These are phyloP conservation scores for Udeniomyces megalosporus DNA, from an alignment of 768 basidiomycete species.

Conservation along the genomic window DNA sequence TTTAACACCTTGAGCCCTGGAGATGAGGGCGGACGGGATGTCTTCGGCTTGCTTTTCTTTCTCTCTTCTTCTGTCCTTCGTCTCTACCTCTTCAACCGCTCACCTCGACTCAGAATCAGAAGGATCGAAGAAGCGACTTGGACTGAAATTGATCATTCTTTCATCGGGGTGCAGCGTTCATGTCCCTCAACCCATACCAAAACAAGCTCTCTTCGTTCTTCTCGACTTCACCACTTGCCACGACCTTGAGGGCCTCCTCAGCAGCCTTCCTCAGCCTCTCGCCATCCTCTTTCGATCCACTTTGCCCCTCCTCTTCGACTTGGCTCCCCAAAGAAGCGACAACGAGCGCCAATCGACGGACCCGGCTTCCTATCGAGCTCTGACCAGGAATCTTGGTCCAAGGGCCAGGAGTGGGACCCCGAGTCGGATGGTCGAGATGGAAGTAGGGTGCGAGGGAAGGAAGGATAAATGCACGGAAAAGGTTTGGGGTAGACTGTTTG, in stretches of 20 bases:
- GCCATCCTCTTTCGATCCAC: conserved; percentile 18
- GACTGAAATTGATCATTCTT: no score
- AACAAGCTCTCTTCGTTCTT: neutral
- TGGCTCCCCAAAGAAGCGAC: conserved; percentile 29
- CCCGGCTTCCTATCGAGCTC: neutral
- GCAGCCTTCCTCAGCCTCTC: neutral
- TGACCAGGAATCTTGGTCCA: conserved; percentile 32
- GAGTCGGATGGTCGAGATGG: conserved; percentile 52
- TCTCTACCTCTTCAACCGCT: no score
- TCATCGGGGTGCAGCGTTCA: no score
- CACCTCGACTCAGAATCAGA: no score
- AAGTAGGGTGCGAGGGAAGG: conserved; percentile 57
- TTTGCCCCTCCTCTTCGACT: neutral
- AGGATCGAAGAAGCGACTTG: no score
- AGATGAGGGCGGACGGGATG: no score
- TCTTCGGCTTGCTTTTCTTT: no score
- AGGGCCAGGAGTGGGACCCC: conserved; percentile 59
- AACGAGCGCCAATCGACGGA: conserved; percentile 43
- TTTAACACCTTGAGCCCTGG: no score
- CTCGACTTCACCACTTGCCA: neutral
- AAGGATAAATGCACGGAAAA: conserved; percentile 33
- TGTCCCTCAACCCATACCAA: neutral
- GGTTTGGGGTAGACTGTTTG: conserved; percentile 5
- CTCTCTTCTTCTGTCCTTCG: no score
- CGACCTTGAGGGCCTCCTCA: neutral